Evolutionary conservation across 148 eudicot genomes (phyloP), one percentile per base, ranked within the genome.

Genomic region (Simmondsia chinensis): DNA sequence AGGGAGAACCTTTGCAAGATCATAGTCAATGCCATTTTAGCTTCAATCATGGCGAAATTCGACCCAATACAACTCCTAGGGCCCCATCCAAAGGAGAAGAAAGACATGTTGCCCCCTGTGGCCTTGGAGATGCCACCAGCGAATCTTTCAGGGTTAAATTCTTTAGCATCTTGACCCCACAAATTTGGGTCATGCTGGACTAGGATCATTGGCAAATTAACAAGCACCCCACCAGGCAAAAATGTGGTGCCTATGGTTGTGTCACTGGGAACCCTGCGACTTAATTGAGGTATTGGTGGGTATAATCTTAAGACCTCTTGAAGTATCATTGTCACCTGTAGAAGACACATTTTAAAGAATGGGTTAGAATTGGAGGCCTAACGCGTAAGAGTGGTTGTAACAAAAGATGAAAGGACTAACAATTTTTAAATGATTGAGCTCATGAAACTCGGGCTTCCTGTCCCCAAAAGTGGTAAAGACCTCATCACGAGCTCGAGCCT

Each of bases 121-220:
- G 70, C 66, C 26, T 63, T 57, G 7, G 33, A n/a, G 12, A 65
- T 18, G 20, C 76, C 76, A 39, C 60, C 49, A 5, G 63, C 30
- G 39, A 70, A 70, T 21, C 76, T 65, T 4, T 65, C 56, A 0
- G 71, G 71, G 1, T 65, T 60, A 30, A 70, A 70, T 20, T 65
- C 56, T 12, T 70, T 57, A 6, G 66, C 76, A 43, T 70, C 64
- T 4, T 20, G 22, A 11, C 76, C 76, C 76, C 76, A 70, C 2
- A 48, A 3, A 14, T 20, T 25, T 40, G 28, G 48, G 14, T 42
- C 57, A 1, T 56, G 63, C 2, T 70, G 71, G 27, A 65, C 14
- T 2, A 35, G 15, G 1, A 60, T 2, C 6, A 19, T 17, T 4
- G 64, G 67, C 17, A 60, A 2, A 9, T 22, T 4, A 6, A 65